Conservation (phyloP, 177 flowering plant species). For the Telopea speciosissima region DNA sequence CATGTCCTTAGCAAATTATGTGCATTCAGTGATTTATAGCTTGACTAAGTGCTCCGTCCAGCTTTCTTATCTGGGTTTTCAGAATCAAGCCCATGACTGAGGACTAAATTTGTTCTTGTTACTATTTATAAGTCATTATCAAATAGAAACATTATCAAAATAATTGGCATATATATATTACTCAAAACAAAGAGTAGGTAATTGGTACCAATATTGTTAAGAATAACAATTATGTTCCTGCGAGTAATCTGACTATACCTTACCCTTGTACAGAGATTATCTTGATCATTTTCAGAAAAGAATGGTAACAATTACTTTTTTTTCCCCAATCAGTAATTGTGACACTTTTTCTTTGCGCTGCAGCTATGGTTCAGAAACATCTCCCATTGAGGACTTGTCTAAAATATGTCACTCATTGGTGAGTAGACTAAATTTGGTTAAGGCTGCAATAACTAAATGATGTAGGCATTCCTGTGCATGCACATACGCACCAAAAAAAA, state of each 20-base stretch:
- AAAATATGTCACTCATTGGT: constrained; percentile 76
- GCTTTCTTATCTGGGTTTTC: neutral
- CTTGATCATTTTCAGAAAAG: neutral
- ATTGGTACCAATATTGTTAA: neutral
- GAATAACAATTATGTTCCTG: neutral
- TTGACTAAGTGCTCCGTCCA: neutral
- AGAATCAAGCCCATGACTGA: neutral
- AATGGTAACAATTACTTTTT: no score
- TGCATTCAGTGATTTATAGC: neutral
- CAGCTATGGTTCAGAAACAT: constrained; percentile 80
- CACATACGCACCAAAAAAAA: no score
- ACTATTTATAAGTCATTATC: no score
- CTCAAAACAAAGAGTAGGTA: neutral
- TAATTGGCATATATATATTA: neutral
- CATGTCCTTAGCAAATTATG: neutral
- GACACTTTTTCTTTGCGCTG: constrained; percentile 13
- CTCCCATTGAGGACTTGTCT: constrained; percentile 60
- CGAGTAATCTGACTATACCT: neutral
- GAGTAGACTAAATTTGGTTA: constrained; percentile 18
- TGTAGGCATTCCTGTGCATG: neutral
- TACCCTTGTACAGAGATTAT: neutral
- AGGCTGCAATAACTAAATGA: neutral
- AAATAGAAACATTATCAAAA: neutral
- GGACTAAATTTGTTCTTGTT: neutral
- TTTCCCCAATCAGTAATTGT: neutral